Evolutionary conservation across 2,329 filamentous ascomycete species (phyloP).

Genomic region (Gnomoniopsis sp.): DNA sequence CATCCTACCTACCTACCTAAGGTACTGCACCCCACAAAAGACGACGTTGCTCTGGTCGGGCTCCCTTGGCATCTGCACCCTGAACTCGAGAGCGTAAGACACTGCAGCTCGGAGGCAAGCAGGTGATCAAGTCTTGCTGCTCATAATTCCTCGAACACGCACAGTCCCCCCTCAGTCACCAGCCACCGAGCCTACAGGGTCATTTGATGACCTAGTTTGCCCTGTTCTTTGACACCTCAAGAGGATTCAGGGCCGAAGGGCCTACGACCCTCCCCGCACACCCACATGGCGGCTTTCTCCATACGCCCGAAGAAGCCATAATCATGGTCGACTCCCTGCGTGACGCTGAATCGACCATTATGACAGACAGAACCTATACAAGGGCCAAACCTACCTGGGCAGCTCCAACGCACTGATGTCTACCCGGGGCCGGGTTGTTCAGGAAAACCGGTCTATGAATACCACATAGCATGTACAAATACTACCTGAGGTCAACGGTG

Average conservation of each 20-base stretch:
- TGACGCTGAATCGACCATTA: too few relatives aligned
- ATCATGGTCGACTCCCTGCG: not conserved
- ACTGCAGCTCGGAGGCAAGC: too few relatives aligned
- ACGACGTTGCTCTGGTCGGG: not conserved
- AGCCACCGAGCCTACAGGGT: not conserved
- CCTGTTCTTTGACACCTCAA: not conserved
- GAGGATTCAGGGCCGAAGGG: conserved; percentile 9
- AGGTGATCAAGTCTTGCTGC: not conserved
- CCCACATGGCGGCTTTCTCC: not conserved
- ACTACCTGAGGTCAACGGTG: too few relatives aligned
- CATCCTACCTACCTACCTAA: too few relatives aligned
- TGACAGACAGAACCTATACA: not conserved
- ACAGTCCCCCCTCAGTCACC: not conserved
- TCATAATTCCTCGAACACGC: not conserved
- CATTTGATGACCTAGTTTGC: not conserved
- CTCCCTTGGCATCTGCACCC: conserved; percentile 2
- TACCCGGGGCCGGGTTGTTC: too few relatives aligned
- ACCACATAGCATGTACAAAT: too few relatives aligned
- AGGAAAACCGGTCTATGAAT: too few relatives aligned
- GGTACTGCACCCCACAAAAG: conserved; percentile 6
- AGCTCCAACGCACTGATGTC: too few relatives aligned
- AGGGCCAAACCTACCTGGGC: too few relatives aligned
- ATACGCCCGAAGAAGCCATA: not conserved
- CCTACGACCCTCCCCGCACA: not conserved
- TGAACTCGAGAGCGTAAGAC: not conserved